Percentiles rank a stretch among this genome's conserved stretches.
These are phyloP conservation scores for Penicillium polonicum DNA, from an alignment of 2,329 filamentous ascomycete genomes.

Conservation along the genomic window DNA sequence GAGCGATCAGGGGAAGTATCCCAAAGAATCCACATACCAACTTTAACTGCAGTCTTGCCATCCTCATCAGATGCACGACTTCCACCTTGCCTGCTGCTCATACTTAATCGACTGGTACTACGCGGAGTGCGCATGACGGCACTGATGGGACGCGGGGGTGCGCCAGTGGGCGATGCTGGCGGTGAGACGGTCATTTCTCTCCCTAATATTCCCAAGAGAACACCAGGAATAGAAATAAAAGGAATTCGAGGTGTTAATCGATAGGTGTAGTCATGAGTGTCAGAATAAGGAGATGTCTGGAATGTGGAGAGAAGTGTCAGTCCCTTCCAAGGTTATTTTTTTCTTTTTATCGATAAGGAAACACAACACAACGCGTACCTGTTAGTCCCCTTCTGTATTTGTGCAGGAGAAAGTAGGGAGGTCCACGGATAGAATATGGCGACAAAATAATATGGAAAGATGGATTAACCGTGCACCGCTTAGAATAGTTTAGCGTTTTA, in stretches of 20 bases:
- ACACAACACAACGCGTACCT: neutral
- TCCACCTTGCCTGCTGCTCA: conserved; percentile 68
- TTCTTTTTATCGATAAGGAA: neutral
- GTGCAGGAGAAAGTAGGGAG: conserved; percentile 13
- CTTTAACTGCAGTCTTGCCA: conserved; percentile 87
- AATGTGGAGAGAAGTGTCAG: conserved; percentile 18
- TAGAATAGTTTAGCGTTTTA: conserved; percentile 19
- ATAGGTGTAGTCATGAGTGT: conserved; percentile 21
- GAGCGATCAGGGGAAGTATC: neutral
- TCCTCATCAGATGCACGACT: conserved; percentile 90
- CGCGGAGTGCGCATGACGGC: conserved; percentile 73
- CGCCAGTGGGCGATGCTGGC: conserved; percentile 62
- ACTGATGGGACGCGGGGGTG: conserved; percentile 71
- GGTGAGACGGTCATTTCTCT: conserved; percentile 65
- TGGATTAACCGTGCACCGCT: conserved; percentile 21
- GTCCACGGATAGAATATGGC: conserved; percentile 1
- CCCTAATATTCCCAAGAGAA: conserved; percentile 1
- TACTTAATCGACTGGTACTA: conserved; percentile 83
- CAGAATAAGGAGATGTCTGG: conserved; percentile 17
- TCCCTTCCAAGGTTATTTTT: too few relatives aligned
- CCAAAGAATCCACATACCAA: conserved; percentile 65
- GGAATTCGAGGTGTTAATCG: conserved; percentile 4
- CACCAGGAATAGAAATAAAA: conserved; percentile 13
- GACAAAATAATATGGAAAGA: neutral
- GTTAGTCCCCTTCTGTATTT: neutral